These are phyloP conservation scores for Geotrichum candidum DNA, from an alignment of 1,139 yeast species.

Conservation along the genomic window DNA sequence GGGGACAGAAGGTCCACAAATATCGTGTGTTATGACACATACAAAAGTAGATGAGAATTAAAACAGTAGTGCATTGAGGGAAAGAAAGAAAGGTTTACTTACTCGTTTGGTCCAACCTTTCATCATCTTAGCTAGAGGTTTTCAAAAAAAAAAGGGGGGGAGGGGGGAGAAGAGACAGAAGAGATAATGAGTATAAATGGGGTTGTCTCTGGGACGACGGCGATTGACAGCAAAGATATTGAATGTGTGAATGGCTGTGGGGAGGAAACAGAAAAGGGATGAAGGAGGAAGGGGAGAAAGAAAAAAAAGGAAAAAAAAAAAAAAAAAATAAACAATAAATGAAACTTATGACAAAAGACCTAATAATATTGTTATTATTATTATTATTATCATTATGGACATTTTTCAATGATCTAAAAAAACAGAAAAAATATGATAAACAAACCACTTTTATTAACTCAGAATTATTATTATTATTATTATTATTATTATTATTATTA, in stretches of 20 bases:
- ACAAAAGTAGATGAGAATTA: background rate
- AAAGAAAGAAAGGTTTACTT: constrained; percentile 7
- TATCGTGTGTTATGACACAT: background rate
- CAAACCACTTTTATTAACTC: too few species aligned
- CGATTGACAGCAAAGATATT: background rate
- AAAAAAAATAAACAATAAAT: background rate
- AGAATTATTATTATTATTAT: too few species aligned
- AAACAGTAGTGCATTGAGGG: background rate
- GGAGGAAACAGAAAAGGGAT: background rate
- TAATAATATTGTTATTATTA: background rate
- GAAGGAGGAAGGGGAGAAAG: background rate
- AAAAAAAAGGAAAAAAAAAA: background rate
- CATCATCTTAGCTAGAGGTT: constrained; percentile 29
- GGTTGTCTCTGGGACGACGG: background rate
- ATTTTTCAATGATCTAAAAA: too few species aligned
- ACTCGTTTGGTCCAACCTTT: constrained; percentile 39
- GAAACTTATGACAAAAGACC: background rate
- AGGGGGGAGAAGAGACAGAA: background rate
- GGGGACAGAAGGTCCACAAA: background rate
- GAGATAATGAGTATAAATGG: background rate
- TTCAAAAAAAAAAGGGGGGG: background rate
- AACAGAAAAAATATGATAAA: too few species aligned
- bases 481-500: too few species aligned
- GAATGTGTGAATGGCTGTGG: background rate
- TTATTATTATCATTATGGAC: background rate